phyloP scores from a whole-genome alignment of 23 red algal genomes.

The Agarophyton chilense region DNA sequence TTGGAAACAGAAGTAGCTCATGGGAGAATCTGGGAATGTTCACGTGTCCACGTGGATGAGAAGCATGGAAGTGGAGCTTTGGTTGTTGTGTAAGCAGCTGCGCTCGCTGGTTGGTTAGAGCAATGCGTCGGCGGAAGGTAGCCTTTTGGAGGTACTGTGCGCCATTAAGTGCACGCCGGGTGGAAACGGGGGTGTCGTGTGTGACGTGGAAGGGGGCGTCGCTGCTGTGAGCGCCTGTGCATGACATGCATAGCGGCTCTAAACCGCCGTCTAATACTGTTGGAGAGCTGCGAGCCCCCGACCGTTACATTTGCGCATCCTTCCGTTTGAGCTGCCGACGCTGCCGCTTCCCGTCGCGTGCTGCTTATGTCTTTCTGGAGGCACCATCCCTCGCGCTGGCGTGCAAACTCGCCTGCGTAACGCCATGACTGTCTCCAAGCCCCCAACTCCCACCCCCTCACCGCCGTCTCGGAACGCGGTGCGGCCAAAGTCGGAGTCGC shows the following conservation, averaged over 20 bases:
- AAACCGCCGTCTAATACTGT: too few relatives aligned
- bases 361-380: neutral
- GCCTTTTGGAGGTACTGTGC: neutral
- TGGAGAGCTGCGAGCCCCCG: neutral
- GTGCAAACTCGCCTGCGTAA: neutral
- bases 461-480: neutral
- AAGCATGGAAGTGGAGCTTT: neutral
- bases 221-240: neutral
- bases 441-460: conserved; percentile 4
- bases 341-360: conserved; percentile 4
- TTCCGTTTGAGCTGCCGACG: conserved; percentile 11
- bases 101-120: neutral
- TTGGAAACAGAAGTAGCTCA: neutral
- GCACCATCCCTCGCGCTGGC: conserved; percentile 1
- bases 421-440: conserved; percentile 13
- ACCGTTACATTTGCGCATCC: conserved; percentile 26
- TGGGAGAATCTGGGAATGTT: neutral
- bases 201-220: neutral
- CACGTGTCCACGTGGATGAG: neutral
- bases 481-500: neutral
- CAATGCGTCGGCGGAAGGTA: conserved; percentile 18
- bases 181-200: neutral
- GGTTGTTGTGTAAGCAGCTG: neutral
- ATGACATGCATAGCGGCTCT: neutral
- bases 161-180: neutral